A percentile compares a stretch with the other conserved stretches of the same genome.
These are phyloP conservation scores for Aspergillus eucalypticola DNA, from an alignment of 2,329 filamentous ascomycete species.

Conservation along the genomic window DNA sequence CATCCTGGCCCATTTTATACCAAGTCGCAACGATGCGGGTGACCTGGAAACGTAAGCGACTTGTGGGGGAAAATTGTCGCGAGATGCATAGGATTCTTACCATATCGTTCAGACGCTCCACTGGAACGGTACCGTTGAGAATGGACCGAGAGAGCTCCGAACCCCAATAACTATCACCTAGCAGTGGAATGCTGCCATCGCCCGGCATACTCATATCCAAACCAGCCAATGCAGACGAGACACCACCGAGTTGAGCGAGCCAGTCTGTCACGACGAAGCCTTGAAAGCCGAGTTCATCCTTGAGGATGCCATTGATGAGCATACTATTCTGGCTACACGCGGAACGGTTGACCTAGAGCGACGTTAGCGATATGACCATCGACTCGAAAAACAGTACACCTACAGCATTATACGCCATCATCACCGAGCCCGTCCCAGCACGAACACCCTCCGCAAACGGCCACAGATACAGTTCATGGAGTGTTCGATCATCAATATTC, in stretches of 20 bases:
- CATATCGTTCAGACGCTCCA: slow-evolving; percentile 58
- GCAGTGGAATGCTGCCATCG: slow-evolving; percentile 54
- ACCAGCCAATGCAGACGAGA: slow-evolving; percentile 61
- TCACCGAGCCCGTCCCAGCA: slow-evolving; percentile 50
- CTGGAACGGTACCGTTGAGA: slow-evolving; percentile 59
- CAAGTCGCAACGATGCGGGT: slow-evolving; percentile 60
- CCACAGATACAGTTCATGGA: slow-evolving; percentile 51
- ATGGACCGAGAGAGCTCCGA: slow-evolving; percentile 57
- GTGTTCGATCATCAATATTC: slow-evolving; percentile 53
- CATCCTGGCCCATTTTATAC: slow-evolving; percentile 59
- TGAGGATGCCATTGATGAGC: slow-evolving; percentile 67
- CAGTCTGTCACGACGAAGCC: slow-evolving; percentile 72
- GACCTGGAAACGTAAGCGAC: no score
- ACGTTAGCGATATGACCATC: not conserved
- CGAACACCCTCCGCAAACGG: slow-evolving; percentile 53
- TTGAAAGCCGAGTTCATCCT: slow-evolving; percentile 73
- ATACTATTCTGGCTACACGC: slow-evolving; percentile 69
- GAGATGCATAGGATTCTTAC: no score
- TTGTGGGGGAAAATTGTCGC: no score
- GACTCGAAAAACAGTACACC: slow-evolving; percentile 5
- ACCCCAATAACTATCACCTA: slow-evolving; percentile 57
- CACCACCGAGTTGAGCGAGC: slow-evolving; percentile 62
- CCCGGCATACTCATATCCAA: slow-evolving; percentile 73
- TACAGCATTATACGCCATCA: slow-evolving; percentile 48
- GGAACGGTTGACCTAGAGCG: slow-evolving; percentile 59